phyloP scores from a whole-genome alignment of 345 rosid genomes.

The Citrus inodora region DNA sequence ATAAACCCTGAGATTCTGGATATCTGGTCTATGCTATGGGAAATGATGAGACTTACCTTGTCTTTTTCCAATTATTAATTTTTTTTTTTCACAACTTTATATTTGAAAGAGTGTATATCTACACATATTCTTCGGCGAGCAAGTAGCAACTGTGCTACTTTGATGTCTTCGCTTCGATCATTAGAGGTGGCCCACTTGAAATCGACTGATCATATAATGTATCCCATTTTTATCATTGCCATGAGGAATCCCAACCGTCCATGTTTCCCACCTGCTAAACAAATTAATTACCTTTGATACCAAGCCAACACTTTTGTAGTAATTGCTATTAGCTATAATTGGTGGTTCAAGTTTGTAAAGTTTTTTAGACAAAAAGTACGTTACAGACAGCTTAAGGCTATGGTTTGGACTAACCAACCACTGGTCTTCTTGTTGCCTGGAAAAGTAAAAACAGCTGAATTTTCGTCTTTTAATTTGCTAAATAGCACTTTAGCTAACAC shows the following conservation, averaged over 20 bases:
- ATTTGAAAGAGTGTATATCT: not conserved
- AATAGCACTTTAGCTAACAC: not conserved
- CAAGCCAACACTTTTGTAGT: not conserved
- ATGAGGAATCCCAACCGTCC: constrained; percentile 11
- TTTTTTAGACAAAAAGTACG: no score
- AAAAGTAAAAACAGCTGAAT: not conserved
- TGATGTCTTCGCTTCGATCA: not conserved
- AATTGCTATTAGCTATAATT: not conserved
- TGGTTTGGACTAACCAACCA: no score
- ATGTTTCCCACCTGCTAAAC: constrained; percentile 22
- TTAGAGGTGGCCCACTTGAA: not conserved
- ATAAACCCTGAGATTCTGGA: constrained; percentile 20
- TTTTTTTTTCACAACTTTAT: not conserved
- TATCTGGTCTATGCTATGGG: not conserved
- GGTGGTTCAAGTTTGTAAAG: not conserved
- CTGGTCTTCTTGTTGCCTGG: not conserved
- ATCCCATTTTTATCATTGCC: not conserved
- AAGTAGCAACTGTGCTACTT: not conserved
- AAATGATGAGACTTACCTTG: constrained; percentile 20
- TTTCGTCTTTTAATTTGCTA: not conserved
- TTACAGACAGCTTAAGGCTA: no score
- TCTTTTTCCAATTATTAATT: constrained; percentile 2
- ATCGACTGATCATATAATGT: not conserved
- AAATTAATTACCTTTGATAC: not conserved
- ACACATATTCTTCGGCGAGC: not conserved